Conservation (phyloP, 2,329 filamentous ascomycete species). For the Bipolaris oryzae region DNA sequence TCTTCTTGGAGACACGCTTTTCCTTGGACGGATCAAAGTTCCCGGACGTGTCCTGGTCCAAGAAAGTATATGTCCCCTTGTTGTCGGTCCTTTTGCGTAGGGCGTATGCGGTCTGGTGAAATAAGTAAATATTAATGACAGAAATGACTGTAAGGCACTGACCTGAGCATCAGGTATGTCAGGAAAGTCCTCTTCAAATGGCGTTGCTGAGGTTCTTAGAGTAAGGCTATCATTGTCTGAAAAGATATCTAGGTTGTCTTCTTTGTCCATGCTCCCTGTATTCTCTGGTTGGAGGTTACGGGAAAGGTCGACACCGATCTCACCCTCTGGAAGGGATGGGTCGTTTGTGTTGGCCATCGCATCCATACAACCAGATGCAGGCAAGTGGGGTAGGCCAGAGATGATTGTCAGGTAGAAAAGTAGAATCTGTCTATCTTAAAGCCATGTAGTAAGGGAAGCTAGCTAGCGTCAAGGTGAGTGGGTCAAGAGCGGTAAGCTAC, state of each 20-base stretch:
- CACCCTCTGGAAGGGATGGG: not conserved
- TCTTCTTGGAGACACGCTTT: conserved; percentile 13
- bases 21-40: conserved; percentile 44
- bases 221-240: conserved; percentile 9
- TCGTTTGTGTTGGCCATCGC: conserved; percentile 1
- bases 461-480: no score
- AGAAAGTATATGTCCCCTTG: conserved; percentile 30
- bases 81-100: conserved; percentile 34
- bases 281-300: conserved; percentile 10
- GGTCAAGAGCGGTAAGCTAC: no score
- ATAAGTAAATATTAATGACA: conserved; percentile 4
- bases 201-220: conserved; percentile 12
- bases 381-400: no score
- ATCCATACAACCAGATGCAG: not conserved
- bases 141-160: not conserved
- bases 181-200: conserved; percentile 17
- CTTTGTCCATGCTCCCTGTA: not conserved
- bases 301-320: conserved; percentile 22
- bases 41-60: conserved; percentile 48
- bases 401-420: no score
- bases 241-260: not conserved
- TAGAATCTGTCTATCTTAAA: no score
- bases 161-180: conserved; percentile 22
- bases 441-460: no score
- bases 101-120: conserved; percentile 24